phyloP scores from a whole-genome alignment of 2,329 filamentous ascomycete genomes.

The Pseudopithomyces chartarum region DNA sequence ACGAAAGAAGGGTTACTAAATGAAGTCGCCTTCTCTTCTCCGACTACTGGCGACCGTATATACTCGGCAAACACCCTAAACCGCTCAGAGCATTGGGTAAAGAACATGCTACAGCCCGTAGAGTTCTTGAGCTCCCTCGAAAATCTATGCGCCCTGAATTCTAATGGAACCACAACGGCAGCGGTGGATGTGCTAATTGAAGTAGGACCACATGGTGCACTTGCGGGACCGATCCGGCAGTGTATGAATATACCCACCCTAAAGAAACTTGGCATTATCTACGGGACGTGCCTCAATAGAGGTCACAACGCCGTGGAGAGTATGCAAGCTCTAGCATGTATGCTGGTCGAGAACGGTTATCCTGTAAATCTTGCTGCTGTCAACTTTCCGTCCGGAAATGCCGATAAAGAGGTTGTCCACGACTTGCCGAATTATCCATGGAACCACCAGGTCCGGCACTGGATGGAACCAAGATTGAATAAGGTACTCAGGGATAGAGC shows the following conservation, averaged over 20 bases:
- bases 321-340: not conserved
- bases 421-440: not conserved
- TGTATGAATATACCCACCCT: not conserved
- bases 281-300: not conserved
- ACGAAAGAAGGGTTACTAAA: not conserved
- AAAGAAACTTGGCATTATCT: not conserved
- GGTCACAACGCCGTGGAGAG: not conserved
- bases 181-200: not conserved
- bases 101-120: slow-evolving; percentile 46
- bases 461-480: not conserved
- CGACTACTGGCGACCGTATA: slow-evolving; percentile 14
- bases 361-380: not conserved
- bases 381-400: not conserved
- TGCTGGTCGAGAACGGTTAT: not conserved
- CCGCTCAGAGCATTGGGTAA: slow-evolving; percentile 46
- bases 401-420: not conserved
- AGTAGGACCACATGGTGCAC: not conserved
- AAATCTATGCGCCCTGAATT: not conserved
- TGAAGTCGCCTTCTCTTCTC: slow-evolving; percentile 14
- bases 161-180: not conserved
- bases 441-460: not conserved
- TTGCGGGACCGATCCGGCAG: not conserved
- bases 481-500: not conserved
- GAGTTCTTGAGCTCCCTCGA: slow-evolving; percentile 25
- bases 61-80: too few relatives aligned